Base-by-base conservation (phyloP, 2,329 filamentous ascomycete species). In the Hymenoscyphus repandus region DNA sequence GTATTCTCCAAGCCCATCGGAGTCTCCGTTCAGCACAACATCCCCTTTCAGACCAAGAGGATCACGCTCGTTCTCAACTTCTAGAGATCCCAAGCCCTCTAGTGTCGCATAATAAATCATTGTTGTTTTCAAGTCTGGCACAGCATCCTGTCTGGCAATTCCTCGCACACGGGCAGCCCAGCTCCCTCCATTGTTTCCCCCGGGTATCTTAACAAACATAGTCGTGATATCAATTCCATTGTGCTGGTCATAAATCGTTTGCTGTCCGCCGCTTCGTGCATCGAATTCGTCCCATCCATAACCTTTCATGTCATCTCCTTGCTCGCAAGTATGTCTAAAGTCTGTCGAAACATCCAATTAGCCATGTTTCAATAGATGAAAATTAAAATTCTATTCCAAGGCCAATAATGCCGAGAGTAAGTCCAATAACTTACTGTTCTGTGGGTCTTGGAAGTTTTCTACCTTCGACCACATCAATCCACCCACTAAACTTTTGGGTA, bases 271-370 rank as follows among this genome's bases (percentile, higher is more conserved):
- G 50, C 78, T 86, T 51, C 93, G 80, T 18, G 90, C 85, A 70
- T 99, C 93, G 68, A 95, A 99, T 67, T 95, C 89, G 63, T 97
- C 91, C 93, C 93, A 99, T 55, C 93, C 93, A 68, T 99, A 99
- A 50, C 92, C 92, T 43, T 83, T 86, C 79, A 99, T 95, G 58
- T 87, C 87, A 67, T 95, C 90, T 68, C 93, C 82, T 68, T 99
- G 93, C 69, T 97, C 93, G 71, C 93, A 99, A 0, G 93, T 96
- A 68, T 96, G 90, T 58, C 93, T 84, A 62, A 96, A 86, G 62
- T 85, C 89, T 93, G 65, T 1, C 48, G 4, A 20, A 15, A 48
- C 17, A n/a, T 27, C 5, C 13, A 37, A 51, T 63, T 52, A 62
- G 55, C 45, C 22, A 27, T 27, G 4, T 27, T 27, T 27, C 22